Evolutionary conservation across 257 asterid genomes (phyloP), one percentile per base, ranked within the genome.

Genomic region (Petunia secreta): DNA sequence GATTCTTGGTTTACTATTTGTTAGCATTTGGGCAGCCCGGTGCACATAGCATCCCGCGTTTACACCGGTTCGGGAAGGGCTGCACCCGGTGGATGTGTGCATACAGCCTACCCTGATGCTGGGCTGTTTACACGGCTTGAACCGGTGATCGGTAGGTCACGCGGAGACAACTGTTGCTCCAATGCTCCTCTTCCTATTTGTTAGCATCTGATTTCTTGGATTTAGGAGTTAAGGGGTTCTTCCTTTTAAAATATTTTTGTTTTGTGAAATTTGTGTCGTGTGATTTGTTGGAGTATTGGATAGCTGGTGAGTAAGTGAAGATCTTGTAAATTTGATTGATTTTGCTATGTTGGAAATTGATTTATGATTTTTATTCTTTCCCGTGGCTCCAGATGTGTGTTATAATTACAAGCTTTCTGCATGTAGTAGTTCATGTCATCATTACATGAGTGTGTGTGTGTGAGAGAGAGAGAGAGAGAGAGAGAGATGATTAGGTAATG

Each of bases 271-370:
- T 66, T 15, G 53, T 66, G 55, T 14, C 40, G n/a, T 67, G 7
- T 3, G 75, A 15, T 67, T 16, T 66, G 40, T 66, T 14, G 54
- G 75, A 66, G 75, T 41, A 66, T 66, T 66, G 13, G n/a, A 66
- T 53, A 40, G 54, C 43, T 52, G 8, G 14, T 50, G 55, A 50
- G 55, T 50, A 2, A 7, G 60, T 10, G 44, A 71, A 48, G 77
- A 48, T 71, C 44, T 71, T 6, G 25, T 71, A 71, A 46, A 4
- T 71, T 71, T 71, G 60, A 48, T 36, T 71, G 60, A 48, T 71
- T 34, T 71, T 71, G 5, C 62, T 48, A 1, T 34, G 6, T 10
- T 71, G 76, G 59, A 9, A 34, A 3, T 34, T 48, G 77, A 71
- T 71, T 71, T 34, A 25, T 48, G 77, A 34, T 71, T 71, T 67